Conservation (phyloP, 2,329 filamentous ascomycete species). For the Penicillium sp. region DNA sequence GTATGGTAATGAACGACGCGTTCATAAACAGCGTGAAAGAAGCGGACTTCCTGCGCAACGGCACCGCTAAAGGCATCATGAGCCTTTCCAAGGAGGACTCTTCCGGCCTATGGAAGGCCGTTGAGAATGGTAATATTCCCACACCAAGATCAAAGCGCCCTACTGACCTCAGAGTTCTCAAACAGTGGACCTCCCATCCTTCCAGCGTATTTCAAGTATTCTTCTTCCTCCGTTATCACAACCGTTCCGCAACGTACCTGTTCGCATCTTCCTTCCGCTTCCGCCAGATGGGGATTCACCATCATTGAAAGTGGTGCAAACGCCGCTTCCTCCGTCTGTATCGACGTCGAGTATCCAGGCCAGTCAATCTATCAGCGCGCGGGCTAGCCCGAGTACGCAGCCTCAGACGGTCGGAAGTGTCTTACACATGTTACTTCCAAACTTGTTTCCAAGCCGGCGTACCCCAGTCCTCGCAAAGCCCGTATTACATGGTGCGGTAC, state of each 20-base stretch:
- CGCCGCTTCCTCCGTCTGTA: constrained; percentile 61
- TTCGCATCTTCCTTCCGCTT: constrained; percentile 81
- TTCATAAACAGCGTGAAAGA: constrained; percentile 73
- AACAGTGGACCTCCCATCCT: constrained; percentile 70
- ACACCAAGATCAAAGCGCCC: background rate
- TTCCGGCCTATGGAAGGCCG: constrained; percentile 76
- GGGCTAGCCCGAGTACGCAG: constrained; percentile 43
- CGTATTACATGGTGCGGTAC: constrained; percentile 78
- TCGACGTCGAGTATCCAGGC: constrained; percentile 27
- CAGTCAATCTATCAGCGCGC: constrained; percentile 21
- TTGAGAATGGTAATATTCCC: constrained; percentile 62
- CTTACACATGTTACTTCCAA: constrained; percentile 72
- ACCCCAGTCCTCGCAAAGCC: constrained; percentile 82
- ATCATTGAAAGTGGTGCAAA: constrained; percentile 70
- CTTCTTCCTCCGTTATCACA: constrained; percentile 68
- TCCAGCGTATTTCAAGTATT: constrained; percentile 73
- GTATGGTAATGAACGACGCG: constrained; percentile 61
- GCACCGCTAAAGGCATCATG: constrained; percentile 88
- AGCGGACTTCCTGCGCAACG: constrained; percentile 85
- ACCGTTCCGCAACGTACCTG: constrained; percentile 77
- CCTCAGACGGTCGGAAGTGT: constrained; percentile 73
- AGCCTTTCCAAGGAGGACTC: constrained; percentile 81
- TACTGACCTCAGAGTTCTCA: background rate
- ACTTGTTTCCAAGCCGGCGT: constrained; percentile 81
- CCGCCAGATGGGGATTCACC: constrained; percentile 54